phyloP scores from a whole-genome alignment of 768 basidiomycete species.

The Leccinum olivaceopallidum region DNA sequence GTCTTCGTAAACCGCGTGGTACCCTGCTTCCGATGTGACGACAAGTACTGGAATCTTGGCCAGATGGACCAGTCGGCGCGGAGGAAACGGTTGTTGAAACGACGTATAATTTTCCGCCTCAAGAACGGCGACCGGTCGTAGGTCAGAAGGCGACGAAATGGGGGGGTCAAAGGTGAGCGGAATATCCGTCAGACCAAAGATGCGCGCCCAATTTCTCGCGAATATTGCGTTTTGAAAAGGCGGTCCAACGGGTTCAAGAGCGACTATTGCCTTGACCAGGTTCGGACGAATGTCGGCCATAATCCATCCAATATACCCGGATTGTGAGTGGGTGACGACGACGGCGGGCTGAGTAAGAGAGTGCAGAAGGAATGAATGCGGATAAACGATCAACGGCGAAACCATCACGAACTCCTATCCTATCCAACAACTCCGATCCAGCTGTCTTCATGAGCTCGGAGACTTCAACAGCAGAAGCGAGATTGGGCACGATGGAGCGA shows the following conservation, averaged over 20 bases:
- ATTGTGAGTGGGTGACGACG: constrained; percentile 53
- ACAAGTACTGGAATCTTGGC: constrained; percentile 45
- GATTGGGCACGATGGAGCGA: constrained; percentile 41
- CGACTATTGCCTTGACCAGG: constrained; percentile 46
- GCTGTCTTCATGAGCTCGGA: constrained; percentile 42
- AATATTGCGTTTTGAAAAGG: constrained; percentile 45
- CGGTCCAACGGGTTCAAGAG: constrained; percentile 52
- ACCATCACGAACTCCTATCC: constrained; percentile 44
- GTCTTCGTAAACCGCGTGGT: constrained; percentile 49
- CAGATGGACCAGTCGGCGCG: constrained; percentile 44
- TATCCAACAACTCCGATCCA: constrained; percentile 45
- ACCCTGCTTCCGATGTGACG: constrained; percentile 51
- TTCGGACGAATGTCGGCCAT: constrained; percentile 47
- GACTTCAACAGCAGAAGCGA: constrained; percentile 37
- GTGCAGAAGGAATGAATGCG: constrained; percentile 4
- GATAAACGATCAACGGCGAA: background rate
- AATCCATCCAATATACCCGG: constrained; percentile 50
- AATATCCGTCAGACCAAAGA: constrained; percentile 49
- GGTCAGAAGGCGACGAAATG: constrained; percentile 38
- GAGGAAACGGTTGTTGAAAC: constrained; percentile 43
- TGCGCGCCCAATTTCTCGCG: constrained; percentile 38
- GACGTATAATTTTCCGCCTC: constrained; percentile 37
- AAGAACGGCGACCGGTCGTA: constrained; percentile 31
- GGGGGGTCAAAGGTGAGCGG: constrained; percentile 47
- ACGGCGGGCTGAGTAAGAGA: constrained; percentile 38